Evolutionary conservation across 306 rosid species (phyloP), one percentile per base, ranked within the genome.

Genomic region (Prunus padus): DNA sequence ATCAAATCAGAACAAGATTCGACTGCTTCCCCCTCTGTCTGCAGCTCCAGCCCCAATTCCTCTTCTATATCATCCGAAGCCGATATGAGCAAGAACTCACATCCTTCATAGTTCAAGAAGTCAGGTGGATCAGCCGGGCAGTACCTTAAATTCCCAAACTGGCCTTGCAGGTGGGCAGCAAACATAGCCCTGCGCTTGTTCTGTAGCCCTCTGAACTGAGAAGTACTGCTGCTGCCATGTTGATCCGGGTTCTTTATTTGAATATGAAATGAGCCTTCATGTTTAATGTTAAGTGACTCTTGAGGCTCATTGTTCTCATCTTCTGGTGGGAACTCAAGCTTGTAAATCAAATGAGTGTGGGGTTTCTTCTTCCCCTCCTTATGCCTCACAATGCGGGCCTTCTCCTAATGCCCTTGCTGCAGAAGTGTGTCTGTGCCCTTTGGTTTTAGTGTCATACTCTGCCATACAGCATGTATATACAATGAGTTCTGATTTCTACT

Each of bases 281-380:
- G 81, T 25, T 86, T 81, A 30, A 87, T 80, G 84, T 87, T 86
- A 11, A 87, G 79, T 0, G 81, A 73, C 26, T 90, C 81, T 19
- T 90, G 96, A 2, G 96, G 83, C 71, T 80, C 85, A 0, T 77
- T 75, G 65, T 70, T 72, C 56, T 76, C 83, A 0, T 76, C 67
- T 56, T 80, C 68, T 0, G 78, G 26, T 19, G 89, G 90, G 59
- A 88, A 70, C 74, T 86, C 90, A 13, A 87, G 87, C 83, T 86
- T 89, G 82, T 89, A 87, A 56, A 87, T 79, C 85, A 87, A 80
- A 79, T 89, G 95, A 20, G 89, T 78, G 80, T 84, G 90, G 14
- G 72, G 56, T 50, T 57, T 77, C 79, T 26, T 83, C 68, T 67
- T 82, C 22, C 70, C 69, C 7, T 28, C 51, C 15, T 62, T 65